Evolutionary conservation across 768 basidiomycete genomes (phyloP), one percentile per base, ranked within the genome.

Genomic region (Boletus subcaerulescens): DNA sequence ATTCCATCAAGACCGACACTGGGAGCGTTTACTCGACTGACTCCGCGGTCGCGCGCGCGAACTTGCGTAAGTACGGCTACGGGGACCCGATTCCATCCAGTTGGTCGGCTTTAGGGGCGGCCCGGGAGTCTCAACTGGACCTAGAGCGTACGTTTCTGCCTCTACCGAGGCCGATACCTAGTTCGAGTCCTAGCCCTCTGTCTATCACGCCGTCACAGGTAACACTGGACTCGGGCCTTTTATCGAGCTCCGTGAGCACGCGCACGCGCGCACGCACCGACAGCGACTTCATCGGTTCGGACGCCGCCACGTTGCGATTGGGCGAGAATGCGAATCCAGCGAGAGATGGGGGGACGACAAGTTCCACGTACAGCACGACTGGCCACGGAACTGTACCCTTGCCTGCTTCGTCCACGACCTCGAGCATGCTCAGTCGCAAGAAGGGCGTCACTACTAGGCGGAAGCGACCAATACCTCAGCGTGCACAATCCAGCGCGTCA

Each of bases 11-110:
- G 14, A 39, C 56, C 5, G 52, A 65, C 14, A 57, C 60, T 13
- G 61, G 58, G 0, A 71, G 65, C 53, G 10, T 60, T 12, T 70
- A 69, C 36, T 69, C 70, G 40, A 59, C 63, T 2, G 63, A 65
- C 13, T 65, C 67, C 1, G 41, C 58, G 2, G 59, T 49, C 1
- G 60, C 64, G 2, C 59, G 62, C 11, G 58, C 68, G 38, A 69
- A 66, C 45, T 11, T 64, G 48, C 57, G 48, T 48, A 67, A 62
- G 45, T 65, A 71, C 43, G 60, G 62, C 9, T 64, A 71, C 24
- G 54, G 38, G 2, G 57, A 60, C 14, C 15, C 48, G n/a, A 49
- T 65, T 26, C 60, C 63, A 24, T 66, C 65, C 0, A 65, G n/a
- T n/a, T 67, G 66, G 63, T 57, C 63, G 2, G 58, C 65, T 18